phyloP scores from a whole-genome alignment of 257 asterid species.

The Fraxinus anomala region DNA sequence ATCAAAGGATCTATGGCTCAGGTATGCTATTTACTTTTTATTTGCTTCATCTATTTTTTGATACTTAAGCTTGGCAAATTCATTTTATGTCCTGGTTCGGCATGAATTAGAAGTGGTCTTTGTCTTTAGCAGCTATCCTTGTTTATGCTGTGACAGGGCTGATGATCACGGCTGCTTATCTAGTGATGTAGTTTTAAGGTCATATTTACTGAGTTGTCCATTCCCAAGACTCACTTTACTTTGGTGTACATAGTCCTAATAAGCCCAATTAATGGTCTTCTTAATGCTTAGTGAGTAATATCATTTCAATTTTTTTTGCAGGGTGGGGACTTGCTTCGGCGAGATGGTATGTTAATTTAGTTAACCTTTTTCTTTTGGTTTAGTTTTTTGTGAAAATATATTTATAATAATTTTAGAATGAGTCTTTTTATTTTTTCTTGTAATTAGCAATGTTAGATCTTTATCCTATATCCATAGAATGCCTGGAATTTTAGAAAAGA shows the following conservation, averaged over 20 bases:
- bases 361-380: not conserved
- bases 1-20: constrained; percentile 78
- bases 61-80: constrained; percentile 29
- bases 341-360: constrained; percentile 55
- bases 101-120: constrained; percentile 44
- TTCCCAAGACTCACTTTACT: constrained; percentile 35
- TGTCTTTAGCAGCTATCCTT: constrained; percentile 67
- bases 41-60: constrained; percentile 1
- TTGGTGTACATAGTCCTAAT: constrained; percentile 25
- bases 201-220: constrained; percentile 51
- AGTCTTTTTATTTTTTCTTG: not conserved
- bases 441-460: not conserved
- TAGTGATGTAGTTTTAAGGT: constrained; percentile 94
- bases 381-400: not conserved
- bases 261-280: constrained; percentile 14
- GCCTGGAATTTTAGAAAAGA: not conserved
- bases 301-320: constrained; percentile 42
- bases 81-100: constrained; percentile 35
- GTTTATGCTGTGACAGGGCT: constrained; percentile 90
- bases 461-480: not conserved
- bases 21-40: constrained; percentile 48
- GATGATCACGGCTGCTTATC: constrained; percentile 78
- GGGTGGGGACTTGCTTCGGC: constrained; percentile 96
- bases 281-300: constrained; percentile 27
- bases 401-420: not conserved